Evolutionary conservation across 768 basidiomycete genomes (phyloP).

Genomic region (Tubosaeta sp.): DNA sequence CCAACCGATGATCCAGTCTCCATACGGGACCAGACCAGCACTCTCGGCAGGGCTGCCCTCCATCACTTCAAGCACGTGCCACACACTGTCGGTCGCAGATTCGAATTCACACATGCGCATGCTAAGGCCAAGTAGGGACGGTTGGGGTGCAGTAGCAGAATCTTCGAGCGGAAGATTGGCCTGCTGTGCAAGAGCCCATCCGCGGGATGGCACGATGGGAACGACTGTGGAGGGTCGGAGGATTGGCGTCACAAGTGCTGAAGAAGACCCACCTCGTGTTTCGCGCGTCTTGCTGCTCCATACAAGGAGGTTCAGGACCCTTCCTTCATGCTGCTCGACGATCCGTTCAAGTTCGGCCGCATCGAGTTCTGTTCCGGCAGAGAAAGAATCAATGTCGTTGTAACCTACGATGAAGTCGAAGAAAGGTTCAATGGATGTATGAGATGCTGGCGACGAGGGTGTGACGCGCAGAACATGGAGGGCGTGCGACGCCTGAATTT

Average conservation of each 20-base stretch:
- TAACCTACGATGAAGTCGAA: conserved; percentile 97
- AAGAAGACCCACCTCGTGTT: conserved; percentile 53
- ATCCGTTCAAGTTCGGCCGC: conserved; percentile 71
- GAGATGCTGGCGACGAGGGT: conserved; percentile 82
- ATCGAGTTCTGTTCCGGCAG: conserved; percentile 52
- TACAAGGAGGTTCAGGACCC: conserved; percentile 63
- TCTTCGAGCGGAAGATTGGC: conserved; percentile 36
- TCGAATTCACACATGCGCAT: conserved; percentile 93
- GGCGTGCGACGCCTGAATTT: conserved; percentile 40
- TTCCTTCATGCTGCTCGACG: conserved; percentile 77
- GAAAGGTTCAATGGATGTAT: conserved; percentile 82
- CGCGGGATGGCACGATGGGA: conserved; percentile 75
- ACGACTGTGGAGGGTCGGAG: conserved; percentile 52
- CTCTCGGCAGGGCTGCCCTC: conserved; percentile 97
- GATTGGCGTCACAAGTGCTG: not conserved
- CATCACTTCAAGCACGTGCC: conserved; percentile 96
- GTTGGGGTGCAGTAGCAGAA: conserved; percentile 49
- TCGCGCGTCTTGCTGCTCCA: conserved; percentile 80
- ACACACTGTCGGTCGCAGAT: conserved; percentile 85
- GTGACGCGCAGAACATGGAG: conserved; percentile 90
- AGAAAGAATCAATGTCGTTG: conserved; percentile 56
- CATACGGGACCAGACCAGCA: conserved; percentile 91
- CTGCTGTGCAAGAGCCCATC: conserved; percentile 61
- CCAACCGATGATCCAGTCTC: conserved; percentile 82
- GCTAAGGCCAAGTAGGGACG: conserved; percentile 90